Percentiles rank a stretch among this genome's conserved stretches.
Conservation (phyloP, 1,284 basidiomycete species). For the Melampsora americana region DNA sequence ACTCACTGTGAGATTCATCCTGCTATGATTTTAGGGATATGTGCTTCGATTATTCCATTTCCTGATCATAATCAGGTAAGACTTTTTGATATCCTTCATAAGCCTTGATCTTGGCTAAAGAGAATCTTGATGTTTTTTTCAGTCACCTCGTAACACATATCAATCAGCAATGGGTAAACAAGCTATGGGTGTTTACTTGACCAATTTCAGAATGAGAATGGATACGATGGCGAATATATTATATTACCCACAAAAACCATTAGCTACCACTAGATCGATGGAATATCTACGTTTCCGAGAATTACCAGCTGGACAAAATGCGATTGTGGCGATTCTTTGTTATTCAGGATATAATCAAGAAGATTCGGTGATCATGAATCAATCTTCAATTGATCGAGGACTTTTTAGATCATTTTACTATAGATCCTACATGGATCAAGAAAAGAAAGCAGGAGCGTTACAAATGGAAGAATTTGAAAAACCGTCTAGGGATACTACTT, state of each 20-base stretch:
- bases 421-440: conserved; percentile 91
- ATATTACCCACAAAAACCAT: conserved; percentile 97
- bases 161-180: conserved; percentile 99
- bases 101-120: conserved; percentile 31
- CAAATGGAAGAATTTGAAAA: conserved; percentile 96
- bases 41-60: conserved; percentile 98
- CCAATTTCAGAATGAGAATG: conserved; percentile 86
- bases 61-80: conserved; percentile 96
- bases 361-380: conserved; percentile 99
- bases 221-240: conserved; percentile 56
- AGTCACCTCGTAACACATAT: conserved; percentile 99
- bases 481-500: conserved; percentile 84
- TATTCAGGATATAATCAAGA: conserved; percentile 99
- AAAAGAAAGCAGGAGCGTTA: conserved; percentile 92
- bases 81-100: conserved; percentile 34
- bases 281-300: conserved; percentile 97
- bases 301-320: conserved; percentile 94
- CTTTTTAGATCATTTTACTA: conserved; percentile 99
- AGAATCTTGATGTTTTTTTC: conserved; percentile 7
- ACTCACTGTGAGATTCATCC: conserved; percentile 99
- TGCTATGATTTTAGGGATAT: conserved; percentile 97
- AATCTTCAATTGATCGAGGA: conserved; percentile 95
- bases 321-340: conserved; percentile 95
- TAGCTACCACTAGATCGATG: conserved; percentile 97
- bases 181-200: conserved; percentile 97